A percentile compares a stretch with the other conserved stretches of the same genome.
These are phyloP conservation scores for Eutrema japonicum DNA, from an alignment of 345 rosid genomes.

Conservation along the genomic window DNA sequence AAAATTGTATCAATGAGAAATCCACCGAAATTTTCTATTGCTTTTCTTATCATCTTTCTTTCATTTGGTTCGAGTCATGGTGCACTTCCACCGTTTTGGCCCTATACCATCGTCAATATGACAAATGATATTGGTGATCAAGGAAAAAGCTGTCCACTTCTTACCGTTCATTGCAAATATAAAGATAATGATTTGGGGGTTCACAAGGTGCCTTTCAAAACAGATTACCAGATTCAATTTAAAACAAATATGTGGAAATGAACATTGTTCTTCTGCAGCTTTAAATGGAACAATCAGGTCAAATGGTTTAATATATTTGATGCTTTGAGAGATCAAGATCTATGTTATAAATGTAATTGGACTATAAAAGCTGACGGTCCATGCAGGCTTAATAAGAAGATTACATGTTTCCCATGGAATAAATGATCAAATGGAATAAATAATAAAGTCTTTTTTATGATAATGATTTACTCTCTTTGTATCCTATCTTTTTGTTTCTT, in stretches of 20 bases:
- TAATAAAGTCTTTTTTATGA: background rate
- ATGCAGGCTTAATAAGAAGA: constrained; percentile 16
- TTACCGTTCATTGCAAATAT: constrained; percentile 26
- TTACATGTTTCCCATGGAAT: constrained; percentile 18
- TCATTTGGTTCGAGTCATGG: constrained; percentile 4
- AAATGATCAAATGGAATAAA: background rate
- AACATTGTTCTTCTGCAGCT: constrained; percentile 26
- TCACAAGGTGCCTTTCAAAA: background rate
- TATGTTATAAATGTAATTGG: constrained; percentile 6
- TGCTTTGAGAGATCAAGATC: constrained; percentile 14
- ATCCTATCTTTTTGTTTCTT: no score
- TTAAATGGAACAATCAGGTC: background rate
- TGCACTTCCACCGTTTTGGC: background rate
- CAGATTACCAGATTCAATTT: background rate
- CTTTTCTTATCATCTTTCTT: background rate
- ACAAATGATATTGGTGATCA: background rate
- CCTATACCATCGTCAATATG: background rate
- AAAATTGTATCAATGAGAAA: background rate
- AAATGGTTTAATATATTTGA: constrained; percentile 17
- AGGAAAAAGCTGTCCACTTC: background rate
- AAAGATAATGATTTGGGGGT: constrained; percentile 14
- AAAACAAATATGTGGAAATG: constrained; percentile 8
- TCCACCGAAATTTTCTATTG: background rate
- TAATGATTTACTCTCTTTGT: background rate
- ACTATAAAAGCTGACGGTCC: constrained; percentile 10